Evolutionary conservation across 352 stramenopile genomes (phyloP).

Genomic region (Globisporangium ultimum): DNA sequence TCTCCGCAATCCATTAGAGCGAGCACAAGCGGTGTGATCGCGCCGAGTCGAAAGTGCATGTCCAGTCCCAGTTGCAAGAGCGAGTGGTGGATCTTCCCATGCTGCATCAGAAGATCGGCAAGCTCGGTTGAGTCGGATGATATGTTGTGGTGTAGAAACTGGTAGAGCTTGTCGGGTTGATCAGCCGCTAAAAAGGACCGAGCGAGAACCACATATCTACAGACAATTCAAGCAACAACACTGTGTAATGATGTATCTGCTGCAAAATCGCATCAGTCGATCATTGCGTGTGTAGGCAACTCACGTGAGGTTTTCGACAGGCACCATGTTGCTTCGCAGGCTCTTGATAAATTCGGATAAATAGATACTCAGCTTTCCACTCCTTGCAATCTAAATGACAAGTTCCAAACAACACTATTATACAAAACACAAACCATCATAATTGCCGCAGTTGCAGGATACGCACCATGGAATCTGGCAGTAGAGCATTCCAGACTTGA

Average conservation of each 20-base stretch:
- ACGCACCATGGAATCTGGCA: slow-evolving; percentile 39
- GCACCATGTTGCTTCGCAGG: slow-evolving; percentile 41
- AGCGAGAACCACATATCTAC: slow-evolving; percentile 54
- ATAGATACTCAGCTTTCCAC: slow-evolving; percentile 44
- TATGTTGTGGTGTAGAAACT: slow-evolving; percentile 61
- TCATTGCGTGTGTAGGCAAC: slow-evolving; percentile 11
- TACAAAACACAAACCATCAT: background rate
- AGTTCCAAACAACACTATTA: background rate
- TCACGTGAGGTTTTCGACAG: slow-evolving; percentile 63
- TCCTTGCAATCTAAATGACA: slow-evolving; percentile 33
- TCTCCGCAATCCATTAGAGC: slow-evolving; percentile 47
- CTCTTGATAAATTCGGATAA: slow-evolving; percentile 65
- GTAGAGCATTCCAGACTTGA: slow-evolving; percentile 47
- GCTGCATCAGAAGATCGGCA: slow-evolving; percentile 44
- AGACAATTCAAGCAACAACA: background rate
- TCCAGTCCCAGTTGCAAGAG: slow-evolving; percentile 61
- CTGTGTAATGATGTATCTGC: background rate
- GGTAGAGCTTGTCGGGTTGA: slow-evolving; percentile 51
- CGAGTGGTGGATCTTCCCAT: slow-evolving; percentile 17
- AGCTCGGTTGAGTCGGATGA: slow-evolving; percentile 57
- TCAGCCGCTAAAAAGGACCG: slow-evolving; percentile 42
- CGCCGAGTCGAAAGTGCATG: slow-evolving; percentile 62
- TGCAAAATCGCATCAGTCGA: background rate
- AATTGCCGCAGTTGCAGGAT: background rate
- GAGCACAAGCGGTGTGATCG: slow-evolving; percentile 37